Conservation (phyloP, 805 yeast species). For the Saccharomyces mikatae region DNA sequence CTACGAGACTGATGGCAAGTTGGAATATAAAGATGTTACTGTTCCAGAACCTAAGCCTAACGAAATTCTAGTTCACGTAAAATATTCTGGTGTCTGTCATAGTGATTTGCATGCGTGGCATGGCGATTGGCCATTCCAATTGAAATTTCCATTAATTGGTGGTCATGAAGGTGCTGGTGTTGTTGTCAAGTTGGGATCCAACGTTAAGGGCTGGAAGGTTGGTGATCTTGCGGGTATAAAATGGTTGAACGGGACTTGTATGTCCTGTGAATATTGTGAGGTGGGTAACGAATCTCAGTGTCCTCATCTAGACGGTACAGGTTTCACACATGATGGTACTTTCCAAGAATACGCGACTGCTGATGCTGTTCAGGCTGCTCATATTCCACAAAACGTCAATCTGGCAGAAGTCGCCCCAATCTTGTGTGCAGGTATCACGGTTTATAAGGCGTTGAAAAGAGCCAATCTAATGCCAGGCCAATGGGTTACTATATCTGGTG, state of each 20-base stretch:
- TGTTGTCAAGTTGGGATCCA: conserved; percentile 54
- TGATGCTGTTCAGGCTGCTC: conserved; percentile 56
- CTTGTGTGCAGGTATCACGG: conserved; percentile 62
- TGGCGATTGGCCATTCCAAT: conserved; percentile 60
- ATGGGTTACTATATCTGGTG: conserved; percentile 72
- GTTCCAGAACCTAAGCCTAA: conserved; percentile 56
- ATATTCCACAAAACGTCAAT: conserved; percentile 47
- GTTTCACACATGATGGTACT: conserved; percentile 66
- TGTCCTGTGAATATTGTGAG: conserved; percentile 58
- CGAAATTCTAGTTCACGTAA: conserved; percentile 57
- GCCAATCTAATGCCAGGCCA: conserved; percentile 54
- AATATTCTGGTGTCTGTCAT: conserved; percentile 70
- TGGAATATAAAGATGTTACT: conserved; percentile 44
- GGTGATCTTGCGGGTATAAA: conserved; percentile 64
- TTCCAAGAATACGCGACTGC: conserved; percentile 63
- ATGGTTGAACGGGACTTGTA: conserved; percentile 63
- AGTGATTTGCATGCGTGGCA: conserved; percentile 70
- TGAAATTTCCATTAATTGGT: conserved; percentile 55
- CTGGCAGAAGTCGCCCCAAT: conserved; percentile 52
- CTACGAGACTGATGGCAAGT: conserved; percentile 38
- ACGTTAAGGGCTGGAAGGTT: conserved; percentile 50
- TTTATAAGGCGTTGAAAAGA: conserved; percentile 58
- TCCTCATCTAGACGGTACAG: conserved; percentile 59
- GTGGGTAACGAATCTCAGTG: conserved; percentile 56
- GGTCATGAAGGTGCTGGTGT: conserved; percentile 73